Percentiles rank a stretch among this genome's conserved stretches.
Conservation (phyloP, 1,284 basidiomycete species). For the Schizophyllum commune region DNA sequence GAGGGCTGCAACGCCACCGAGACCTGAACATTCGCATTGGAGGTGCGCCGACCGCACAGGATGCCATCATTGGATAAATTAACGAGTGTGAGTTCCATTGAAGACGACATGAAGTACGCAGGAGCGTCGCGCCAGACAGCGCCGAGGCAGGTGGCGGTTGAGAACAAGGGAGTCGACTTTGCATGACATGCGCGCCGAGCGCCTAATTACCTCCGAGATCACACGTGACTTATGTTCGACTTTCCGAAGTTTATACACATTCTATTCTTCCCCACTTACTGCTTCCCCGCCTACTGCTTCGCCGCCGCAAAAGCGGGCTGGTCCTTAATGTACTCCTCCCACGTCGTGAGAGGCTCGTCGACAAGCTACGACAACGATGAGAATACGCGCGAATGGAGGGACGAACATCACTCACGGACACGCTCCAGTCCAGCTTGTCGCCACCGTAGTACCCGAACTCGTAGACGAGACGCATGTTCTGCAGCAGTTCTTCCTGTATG, state of each 20-base stretch:
- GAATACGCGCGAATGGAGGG: neutral
- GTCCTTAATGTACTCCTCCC: neutral
- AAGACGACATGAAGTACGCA: neutral
- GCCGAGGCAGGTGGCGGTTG: neutral
- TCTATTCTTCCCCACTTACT: no score
- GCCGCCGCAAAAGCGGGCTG: neutral
- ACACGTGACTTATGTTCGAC: no score
- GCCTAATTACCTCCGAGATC: neutral
- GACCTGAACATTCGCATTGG: slow-evolving; percentile 10
- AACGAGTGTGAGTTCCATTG: slow-evolving; percentile 35
- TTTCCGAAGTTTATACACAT: no score
- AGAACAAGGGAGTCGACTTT: no score
- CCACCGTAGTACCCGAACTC: neutral
- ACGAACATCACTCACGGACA: neutral
- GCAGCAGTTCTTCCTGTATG: neutral
- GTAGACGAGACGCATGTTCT: neutral
- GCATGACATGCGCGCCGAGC: neutral
- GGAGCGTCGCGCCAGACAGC: neutral
- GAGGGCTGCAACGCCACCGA: slow-evolving; percentile 19
- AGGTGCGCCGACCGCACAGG: slow-evolving; percentile 14
- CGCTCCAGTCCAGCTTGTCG: neutral
- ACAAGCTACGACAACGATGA: neutral
- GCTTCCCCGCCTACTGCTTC: no score
- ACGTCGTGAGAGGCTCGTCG: neutral
- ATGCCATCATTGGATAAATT: slow-evolving; percentile 37